Evolutionary conservation across 2,329 filamentous ascomycete species (phyloP).

Genomic region (Ceratocystis colombiana): DNA sequence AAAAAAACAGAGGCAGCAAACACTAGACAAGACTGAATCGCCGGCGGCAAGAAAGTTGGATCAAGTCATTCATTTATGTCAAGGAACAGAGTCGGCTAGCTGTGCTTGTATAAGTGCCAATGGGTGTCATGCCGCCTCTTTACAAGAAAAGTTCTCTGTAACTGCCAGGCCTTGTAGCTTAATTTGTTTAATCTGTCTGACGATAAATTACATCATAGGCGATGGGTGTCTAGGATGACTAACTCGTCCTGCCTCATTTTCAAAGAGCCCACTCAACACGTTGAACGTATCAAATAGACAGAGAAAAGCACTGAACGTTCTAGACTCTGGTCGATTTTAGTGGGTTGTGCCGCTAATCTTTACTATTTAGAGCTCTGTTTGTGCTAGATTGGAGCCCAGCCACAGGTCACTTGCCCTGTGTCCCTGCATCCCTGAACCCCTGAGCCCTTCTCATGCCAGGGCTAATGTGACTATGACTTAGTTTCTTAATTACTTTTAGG

Average conservation of each 20-base stretch:
- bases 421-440: not conserved
- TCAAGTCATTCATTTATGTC: not conserved
- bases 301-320: not conserved
- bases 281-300: not conserved
- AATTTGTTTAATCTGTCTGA: not conserved
- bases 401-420: not conserved
- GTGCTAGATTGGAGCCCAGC: not conserved
- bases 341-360: not conserved
- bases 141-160: no score
- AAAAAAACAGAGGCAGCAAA: constrained; percentile 1
- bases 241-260: not conserved
- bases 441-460: constrained; percentile 14
- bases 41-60: not conserved
- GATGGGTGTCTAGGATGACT: no score
- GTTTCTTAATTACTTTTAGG: not conserved
- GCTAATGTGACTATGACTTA: not conserved
- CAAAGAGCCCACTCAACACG: not conserved
- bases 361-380: not conserved
- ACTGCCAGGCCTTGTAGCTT: not conserved
- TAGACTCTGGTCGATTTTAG: constrained; percentile 3
- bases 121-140: no score
- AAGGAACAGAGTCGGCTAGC: not conserved
- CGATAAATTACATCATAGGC: constrained; percentile 10
- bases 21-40: not conserved
- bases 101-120: not conserved